Conservation (phyloP, 345 rosid species). For the Ceriops decandra region DNA sequence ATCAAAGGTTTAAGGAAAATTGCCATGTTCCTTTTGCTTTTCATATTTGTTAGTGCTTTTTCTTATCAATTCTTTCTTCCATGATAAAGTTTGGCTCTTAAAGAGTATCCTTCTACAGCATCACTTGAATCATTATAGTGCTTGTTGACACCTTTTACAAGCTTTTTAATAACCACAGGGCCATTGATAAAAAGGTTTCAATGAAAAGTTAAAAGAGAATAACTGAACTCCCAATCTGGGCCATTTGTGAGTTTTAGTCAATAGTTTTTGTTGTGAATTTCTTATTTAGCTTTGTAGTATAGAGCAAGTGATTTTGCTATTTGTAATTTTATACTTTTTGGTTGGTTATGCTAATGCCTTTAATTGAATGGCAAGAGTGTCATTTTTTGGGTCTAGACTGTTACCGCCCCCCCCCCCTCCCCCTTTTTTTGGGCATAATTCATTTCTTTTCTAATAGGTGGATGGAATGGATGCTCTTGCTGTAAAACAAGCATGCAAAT, state of each 20-base stretch:
- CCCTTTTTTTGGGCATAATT: neutral
- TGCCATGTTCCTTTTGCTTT: neutral
- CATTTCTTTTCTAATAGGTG: constrained; percentile 13
- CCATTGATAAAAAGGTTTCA: neutral
- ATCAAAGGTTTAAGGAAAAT: too few relatives aligned
- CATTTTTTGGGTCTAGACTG: neutral
- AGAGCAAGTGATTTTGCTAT: too few relatives aligned
- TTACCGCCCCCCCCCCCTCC: too few relatives aligned
- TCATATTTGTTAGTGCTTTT: neutral
- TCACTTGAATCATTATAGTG: too few relatives aligned
- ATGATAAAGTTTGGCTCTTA: too few relatives aligned
- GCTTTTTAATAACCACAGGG: neutral
- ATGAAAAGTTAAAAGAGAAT: neutral
- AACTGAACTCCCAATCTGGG: neutral
- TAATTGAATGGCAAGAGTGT: neutral
- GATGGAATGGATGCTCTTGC: constrained; percentile 99
- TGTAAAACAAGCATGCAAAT: constrained; percentile 94
- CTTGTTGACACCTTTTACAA: neutral
- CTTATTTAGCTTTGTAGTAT: too few relatives aligned
- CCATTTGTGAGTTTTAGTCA: too few relatives aligned
- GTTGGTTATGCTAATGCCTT: neutral
- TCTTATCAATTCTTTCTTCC: too few relatives aligned
- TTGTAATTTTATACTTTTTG: neutral
- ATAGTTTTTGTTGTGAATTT: too few relatives aligned
- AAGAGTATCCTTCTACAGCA: too few relatives aligned